Evolutionary conservation across 805 yeast genomes (phyloP), one percentile per base, ranked within the genome.

Genomic region (Cyberlindnera mississippiensis): DNA sequence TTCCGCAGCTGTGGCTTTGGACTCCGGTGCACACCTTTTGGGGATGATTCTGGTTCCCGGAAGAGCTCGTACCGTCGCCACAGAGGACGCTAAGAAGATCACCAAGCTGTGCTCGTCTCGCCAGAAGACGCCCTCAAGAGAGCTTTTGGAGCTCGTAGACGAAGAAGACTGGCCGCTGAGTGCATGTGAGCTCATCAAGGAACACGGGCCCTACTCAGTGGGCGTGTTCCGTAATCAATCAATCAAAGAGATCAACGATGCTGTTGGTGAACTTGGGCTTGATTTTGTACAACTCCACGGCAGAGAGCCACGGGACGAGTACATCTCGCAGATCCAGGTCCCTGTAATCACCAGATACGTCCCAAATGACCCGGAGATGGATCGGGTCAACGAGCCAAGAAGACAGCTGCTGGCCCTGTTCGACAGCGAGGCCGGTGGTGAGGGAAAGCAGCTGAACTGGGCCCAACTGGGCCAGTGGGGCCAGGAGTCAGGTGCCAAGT

Each of bases 271-370:
- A 7, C 60, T 81, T 13, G 65, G 66, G 1, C 57, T 89, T 4
- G 98, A 93, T 61, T 66, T 87, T 19, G 84, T 93, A 1, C 99
- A 93, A 59, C 64, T 93, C 11, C 99, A 93, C 61, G 99, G 98
- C 9, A 71, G 77, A 20, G 83, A 82, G 48, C 75, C 78, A 13
- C 67, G 71, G 45, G 61, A 71, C 14, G 73, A 68, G 30, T 76
- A 51, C 44, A 58, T 62, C 30, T 62, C 51, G 0, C 33, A 40
- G 16, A 29, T 63, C 0, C 42, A 58, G 2, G 68, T 71, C 35
- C 95, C 96, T 0, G 76, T 87, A 9, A 83, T 91, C 44, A 75
- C 85, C 35, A 67, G 97, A 42, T 82, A 77, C 52, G 78, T 82
- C 2, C 86, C 95, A 0, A 64, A 66, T 18, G 82, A 80, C 3